Conservation (phyloP, 1,284 basidiomycete genomes). For the Fomitiporia mediterranea region DNA sequence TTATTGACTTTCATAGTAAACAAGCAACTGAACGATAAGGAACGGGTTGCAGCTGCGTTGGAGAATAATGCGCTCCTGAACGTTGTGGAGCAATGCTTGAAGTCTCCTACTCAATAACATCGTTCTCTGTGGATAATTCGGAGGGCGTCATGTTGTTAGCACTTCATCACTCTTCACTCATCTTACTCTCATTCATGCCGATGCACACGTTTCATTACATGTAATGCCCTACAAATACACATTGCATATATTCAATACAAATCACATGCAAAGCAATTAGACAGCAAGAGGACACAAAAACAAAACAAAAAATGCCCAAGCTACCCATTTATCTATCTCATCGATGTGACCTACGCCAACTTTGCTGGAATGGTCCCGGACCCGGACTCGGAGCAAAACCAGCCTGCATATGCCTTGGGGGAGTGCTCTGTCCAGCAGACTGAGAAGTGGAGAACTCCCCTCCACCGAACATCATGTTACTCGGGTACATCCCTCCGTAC, state of each 20-base stretch:
- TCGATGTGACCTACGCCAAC: constrained; percentile 18
- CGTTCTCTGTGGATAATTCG: neutral
- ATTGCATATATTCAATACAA: neutral
- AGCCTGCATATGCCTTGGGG: constrained; percentile 9
- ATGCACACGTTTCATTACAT: neutral
- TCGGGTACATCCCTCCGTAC: constrained; percentile 6
- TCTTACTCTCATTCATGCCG: neutral
- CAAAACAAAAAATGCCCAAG: too few relatives aligned
- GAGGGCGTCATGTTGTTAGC: too few relatives aligned
- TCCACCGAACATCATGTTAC: neutral
- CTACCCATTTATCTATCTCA: constrained; percentile 3
- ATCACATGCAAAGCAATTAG: neutral
- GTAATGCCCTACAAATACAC: constrained; percentile 5
- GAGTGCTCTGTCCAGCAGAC: neutral
- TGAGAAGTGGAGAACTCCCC: neutral
- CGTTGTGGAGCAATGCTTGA: constrained; percentile 86
- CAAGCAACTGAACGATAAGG: constrained; percentile 99
- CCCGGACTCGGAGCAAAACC: constrained; percentile 4
- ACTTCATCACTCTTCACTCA: too few relatives aligned
- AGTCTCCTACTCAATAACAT: constrained; percentile 35
- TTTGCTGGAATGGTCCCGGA: constrained; percentile 9
- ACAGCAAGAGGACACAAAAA: constrained; percentile 11
- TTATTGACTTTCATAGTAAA: constrained; percentile 60
- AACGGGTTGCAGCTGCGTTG: constrained; percentile 93
- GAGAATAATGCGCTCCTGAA: constrained; percentile 87